Evolutionary conservation across 2,329 filamentous ascomycete species (phyloP), one percentile per base, ranked within the genome.

Genomic region (Pyricularia pennisetigena): DNA sequence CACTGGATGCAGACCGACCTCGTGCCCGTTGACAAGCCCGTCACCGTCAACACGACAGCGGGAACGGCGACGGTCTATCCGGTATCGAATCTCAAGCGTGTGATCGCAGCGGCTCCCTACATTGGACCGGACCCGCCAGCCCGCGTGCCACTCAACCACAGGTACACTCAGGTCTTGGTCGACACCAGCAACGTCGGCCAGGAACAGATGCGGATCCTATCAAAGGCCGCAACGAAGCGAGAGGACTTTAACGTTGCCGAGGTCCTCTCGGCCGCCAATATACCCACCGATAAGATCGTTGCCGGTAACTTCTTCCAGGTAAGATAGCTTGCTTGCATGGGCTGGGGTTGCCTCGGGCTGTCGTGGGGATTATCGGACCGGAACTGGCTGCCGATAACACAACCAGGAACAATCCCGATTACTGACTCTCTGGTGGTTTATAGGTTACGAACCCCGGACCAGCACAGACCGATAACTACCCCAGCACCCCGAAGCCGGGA

Each of bases 1-100:
- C 79, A 81, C 74, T 82, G 80, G 80, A 73, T 81, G 74, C 79
- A 81, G 73, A 79, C 75, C 1, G 77, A 74, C n/a, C 74, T 81
- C 24, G 74, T 71, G 26, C 75, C 76, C 12, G 70, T 75, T 8
- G 68, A 68, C 8, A 64, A 72, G 16, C 72, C 71, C 26, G 69
- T 68, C 20, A 69, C 78, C 49, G 69, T 76, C 65, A 76, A 75
- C 74, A 73, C 74, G 64, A 73, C 73, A 30, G 64, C 67, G 7
- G 76, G 75, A 49, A 64, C 69, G 29, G 66, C 49, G 62, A 64
- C 59, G 20, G 74, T 74, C 41, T 79, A 76, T 69, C 68, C 78
- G 12, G 74, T 80, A 29, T 72, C 77, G 69, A 77, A 77, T 72
- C 68, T 70, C n/a, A 70, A 71, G 41, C 71, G 72, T 69, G 72